Percentiles rank a stretch among this genome's conserved stretches.
Conservation (phyloP, 2,329 filamentous ascomycete species). For the Keithomyces neogunnii region DNA sequence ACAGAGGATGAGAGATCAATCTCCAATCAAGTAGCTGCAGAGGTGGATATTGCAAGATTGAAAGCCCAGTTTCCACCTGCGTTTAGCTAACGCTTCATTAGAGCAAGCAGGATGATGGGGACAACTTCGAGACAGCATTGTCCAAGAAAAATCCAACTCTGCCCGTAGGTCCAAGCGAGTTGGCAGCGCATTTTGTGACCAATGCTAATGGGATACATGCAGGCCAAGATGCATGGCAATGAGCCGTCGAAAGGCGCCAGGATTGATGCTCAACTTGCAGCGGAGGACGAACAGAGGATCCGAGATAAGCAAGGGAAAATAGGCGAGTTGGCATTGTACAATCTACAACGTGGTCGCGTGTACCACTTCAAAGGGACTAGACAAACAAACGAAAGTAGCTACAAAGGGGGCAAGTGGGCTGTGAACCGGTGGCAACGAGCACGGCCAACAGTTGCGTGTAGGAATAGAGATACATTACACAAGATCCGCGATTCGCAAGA, state of each 20-base stretch:
- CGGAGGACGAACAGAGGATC: constrained; percentile 59
- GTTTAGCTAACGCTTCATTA: constrained; percentile 12
- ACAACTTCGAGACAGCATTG: constrained; percentile 31
- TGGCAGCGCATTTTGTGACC: too few relatives aligned
- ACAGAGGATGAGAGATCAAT: constrained; percentile 64
- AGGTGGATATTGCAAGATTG: constrained; percentile 31
- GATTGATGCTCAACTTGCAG: constrained; percentile 59
- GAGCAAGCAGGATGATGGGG: constrained; percentile 28
- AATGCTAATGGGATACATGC: constrained; percentile 4
- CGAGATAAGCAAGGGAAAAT: constrained; percentile 46
- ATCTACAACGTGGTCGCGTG: not conserved
- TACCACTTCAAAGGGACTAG: not conserved
- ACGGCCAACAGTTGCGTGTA: too few relatives aligned
- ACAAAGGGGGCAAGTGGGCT: too few relatives aligned
- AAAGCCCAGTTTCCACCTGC: not conserved
- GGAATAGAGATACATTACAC: too few relatives aligned
- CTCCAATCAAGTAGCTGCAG: constrained; percentile 60
- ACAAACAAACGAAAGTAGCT: not conserved
- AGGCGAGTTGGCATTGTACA: not conserved
- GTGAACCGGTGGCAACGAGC: too few relatives aligned
- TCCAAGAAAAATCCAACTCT: constrained; percentile 53
- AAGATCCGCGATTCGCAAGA: too few relatives aligned
- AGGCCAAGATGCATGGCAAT: constrained; percentile 62
- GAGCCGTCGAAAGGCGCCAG: constrained; percentile 64
- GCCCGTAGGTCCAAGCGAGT: constrained; percentile 31